These are phyloP conservation scores for Infundibulicybe gibba DNA, from an alignment of 768 basidiomycete species.

Conservation along the genomic window DNA sequence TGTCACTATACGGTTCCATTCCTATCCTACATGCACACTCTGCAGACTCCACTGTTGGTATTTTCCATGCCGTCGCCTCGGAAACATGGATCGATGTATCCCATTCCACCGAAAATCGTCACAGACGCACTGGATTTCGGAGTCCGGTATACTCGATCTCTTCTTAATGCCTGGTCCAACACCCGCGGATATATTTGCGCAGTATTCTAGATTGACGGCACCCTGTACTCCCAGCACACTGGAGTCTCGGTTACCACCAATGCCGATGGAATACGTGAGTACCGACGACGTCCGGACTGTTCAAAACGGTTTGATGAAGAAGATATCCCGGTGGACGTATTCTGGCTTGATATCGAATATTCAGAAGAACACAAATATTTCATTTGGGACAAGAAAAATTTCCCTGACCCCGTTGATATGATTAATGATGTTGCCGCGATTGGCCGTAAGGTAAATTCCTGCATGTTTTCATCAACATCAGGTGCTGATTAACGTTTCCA, in stretches of 20 bases:
- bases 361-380: constrained; percentile 94
- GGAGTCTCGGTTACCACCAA: constrained; percentile 94
- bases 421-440: constrained; percentile 80
- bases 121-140: constrained; percentile 95
- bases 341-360: constrained; percentile 98
- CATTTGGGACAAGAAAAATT: constrained; percentile 89
- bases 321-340: constrained; percentile 92
- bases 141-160: constrained; percentile 93
- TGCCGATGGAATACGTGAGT: constrained; percentile 98
- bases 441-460: constrained; percentile 69
- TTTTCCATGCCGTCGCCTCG: constrained; percentile 84
- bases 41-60: constrained; percentile 78
- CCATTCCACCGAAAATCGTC: constrained; percentile 67
- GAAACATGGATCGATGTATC: constrained; percentile 95
- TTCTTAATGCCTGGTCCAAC: constrained; percentile 93
- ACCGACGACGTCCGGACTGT: constrained; percentile 85
- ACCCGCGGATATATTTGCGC: constrained; percentile 75
- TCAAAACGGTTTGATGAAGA: constrained; percentile 88
- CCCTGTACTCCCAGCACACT: constrained; percentile 87
- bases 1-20: constrained; percentile 88
- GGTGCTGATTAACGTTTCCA: constrained; percentile 27
- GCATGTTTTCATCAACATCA: neutral
- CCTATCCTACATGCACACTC: constrained; percentile 94
- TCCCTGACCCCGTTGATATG: constrained; percentile 96
- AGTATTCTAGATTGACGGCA: constrained; percentile 83